Base-by-base conservation (phyloP, 768 basidiomycete species). In the Suillus americanus region DNA sequence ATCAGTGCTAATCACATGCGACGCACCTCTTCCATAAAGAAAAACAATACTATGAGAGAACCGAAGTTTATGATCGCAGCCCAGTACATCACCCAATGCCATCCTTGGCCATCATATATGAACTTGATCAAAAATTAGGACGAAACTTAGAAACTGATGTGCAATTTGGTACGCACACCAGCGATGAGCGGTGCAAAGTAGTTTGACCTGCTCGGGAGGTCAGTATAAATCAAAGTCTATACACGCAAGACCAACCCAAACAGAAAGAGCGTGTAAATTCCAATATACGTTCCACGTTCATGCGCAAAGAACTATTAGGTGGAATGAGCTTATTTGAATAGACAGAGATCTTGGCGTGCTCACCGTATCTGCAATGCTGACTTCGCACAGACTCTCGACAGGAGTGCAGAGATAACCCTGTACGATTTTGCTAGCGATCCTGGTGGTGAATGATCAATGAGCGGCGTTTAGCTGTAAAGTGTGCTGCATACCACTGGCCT, bases 51-150 rank as follows among this genome's bases (percentile, higher is more conserved):
- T n/a, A 69, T 64, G 25, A 69, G 41, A 8, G 68, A 62, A 45
- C 53, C 63, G 37, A 67, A 64, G 45, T 69, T 69, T 63, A 69
- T 69, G 35, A 69, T 69, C 25, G 68, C 68, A 20, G 68, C 68
- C 68, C 68, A 69, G 35, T 69, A 69, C 68, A 69, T 69, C 20
- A 69, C 68, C 68, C 68, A 69, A 37, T 69, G 65, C 68, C 68
- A 69, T 3, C 68, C 68, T 61, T 69, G 68, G 12, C 68, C 63
- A 43, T 69, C 68, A 35, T 64, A 69, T 3, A 69, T 69, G 46
- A 69, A 69, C 68, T 69, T 60, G 30, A 14, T 33, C 28, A 45
- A 33, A 28, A 13, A n/a, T 3, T 64, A 43, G 65, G 67, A 13
- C 25, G 10, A 20, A 35, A 12, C 9, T 54, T 3, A 38, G 43